A percentile compares a stretch with the other conserved stretches of the same genome.
These are phyloP conservation scores for Exophiala sp. DNA, from an alignment of 2,329 filamentous ascomycete genomes.

Conservation along the genomic window DNA sequence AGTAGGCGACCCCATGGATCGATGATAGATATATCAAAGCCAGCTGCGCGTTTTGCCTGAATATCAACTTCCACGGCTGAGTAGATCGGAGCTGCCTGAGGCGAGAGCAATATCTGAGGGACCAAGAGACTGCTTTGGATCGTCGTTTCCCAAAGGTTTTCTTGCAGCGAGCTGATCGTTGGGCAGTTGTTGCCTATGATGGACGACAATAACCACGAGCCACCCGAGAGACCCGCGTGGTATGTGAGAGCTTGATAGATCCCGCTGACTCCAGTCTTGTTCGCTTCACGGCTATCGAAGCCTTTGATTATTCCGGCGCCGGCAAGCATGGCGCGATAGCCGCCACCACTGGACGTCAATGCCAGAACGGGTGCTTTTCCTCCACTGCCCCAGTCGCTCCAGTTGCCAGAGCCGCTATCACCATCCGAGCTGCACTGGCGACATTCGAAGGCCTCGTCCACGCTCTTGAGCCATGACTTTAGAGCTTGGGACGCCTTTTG, in stretches of 20 bases:
- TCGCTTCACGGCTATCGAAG: constrained; percentile 42
- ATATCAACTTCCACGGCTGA: constrained; percentile 34
- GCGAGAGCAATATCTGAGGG: constrained; percentile 33
- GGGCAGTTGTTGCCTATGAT: constrained; percentile 48
- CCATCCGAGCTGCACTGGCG: constrained; percentile 1
- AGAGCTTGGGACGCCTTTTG: constrained; percentile 38
- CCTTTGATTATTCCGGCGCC: constrained; percentile 42
- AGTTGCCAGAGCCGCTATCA: neutral
- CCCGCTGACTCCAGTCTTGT: constrained; percentile 38
- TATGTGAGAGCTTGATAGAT: constrained; percentile 48
- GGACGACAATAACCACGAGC: constrained; percentile 46
- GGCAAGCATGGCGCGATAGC: constrained; percentile 40
- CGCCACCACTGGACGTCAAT: constrained; percentile 43
- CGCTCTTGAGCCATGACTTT: constrained; percentile 37
- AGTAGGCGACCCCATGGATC: constrained; percentile 42
- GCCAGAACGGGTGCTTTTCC: constrained; percentile 39
- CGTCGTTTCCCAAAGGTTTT: constrained; percentile 40
- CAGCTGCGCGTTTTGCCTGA: constrained; percentile 36
- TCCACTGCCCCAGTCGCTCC: neutral
- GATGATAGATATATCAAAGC: constrained; percentile 39
- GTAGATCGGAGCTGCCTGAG: constrained; percentile 25
- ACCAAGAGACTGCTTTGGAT: constrained; percentile 38
- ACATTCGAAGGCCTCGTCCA: neutral
- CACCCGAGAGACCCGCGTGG: constrained; percentile 45
- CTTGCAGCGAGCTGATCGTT: constrained; percentile 40